Conservation (phyloP, 2,329 filamentous ascomycete genomes). For the Bipolaris gigantea region DNA sequence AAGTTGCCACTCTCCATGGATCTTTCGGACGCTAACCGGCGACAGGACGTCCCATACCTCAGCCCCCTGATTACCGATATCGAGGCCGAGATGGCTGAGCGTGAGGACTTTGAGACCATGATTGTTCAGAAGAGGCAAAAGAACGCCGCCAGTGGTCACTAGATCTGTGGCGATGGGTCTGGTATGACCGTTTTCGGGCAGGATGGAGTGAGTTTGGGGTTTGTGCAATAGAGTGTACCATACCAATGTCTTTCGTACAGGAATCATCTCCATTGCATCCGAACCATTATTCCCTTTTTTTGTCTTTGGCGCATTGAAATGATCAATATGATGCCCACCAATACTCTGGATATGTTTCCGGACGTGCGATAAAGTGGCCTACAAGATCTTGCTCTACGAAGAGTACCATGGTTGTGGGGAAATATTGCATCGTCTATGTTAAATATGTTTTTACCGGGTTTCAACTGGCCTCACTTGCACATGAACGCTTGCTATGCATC, state of each 20-base stretch:
- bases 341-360: background rate
- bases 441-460: background rate
- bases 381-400: background rate
- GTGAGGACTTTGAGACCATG: conserved; percentile 69
- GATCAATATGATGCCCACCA: background rate
- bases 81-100: conserved; percentile 67
- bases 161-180: conserved; percentile 26
- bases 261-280: conserved; percentile 12
- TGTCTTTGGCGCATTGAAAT: background rate
- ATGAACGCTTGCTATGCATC: background rate
- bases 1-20: conserved; percentile 3
- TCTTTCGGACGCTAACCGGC: conserved; percentile 16
- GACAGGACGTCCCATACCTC: conserved; percentile 68
- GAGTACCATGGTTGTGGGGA: background rate
- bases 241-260: conserved; percentile 31
- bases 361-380: background rate
- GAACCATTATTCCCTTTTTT: background rate
- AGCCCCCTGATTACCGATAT: conserved; percentile 69
- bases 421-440: background rate
- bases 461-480: too few relatives aligned
- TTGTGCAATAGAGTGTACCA: conserved; percentile 48
- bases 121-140: conserved; percentile 53
- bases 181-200: conserved; percentile 15
- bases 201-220: conserved; percentile 18
- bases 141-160: conserved; percentile 30